phyloP scores from a whole-genome alignment of 1,284 basidiomycete genomes.

The Tremellales sp. region DNA sequence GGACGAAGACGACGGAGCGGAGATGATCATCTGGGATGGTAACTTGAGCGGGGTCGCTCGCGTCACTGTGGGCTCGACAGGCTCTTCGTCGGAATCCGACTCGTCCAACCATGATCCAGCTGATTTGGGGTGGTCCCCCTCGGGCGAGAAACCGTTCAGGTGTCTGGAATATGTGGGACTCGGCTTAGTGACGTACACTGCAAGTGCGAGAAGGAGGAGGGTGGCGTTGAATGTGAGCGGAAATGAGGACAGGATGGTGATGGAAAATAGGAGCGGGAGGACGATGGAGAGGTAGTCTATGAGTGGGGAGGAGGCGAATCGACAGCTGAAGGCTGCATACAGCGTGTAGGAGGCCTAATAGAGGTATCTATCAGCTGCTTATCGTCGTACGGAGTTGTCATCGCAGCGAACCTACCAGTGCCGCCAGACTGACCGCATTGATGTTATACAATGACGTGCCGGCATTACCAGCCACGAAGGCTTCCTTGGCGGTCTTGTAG shows the following conservation, averaged over 20 bases:
- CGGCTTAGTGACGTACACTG: not conserved
- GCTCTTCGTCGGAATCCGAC: conserved; percentile 41
- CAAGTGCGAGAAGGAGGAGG: conserved; percentile 44
- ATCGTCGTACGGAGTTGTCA: conserved; percentile 6
- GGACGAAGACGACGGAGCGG: conserved; percentile 8
- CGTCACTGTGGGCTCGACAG: conserved; percentile 20
- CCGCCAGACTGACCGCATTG: conserved; percentile 67
- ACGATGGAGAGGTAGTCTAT: conserved; percentile 65
- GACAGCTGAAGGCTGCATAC: conserved; percentile 56
- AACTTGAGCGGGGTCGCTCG: not conserved
- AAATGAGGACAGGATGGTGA: conserved; percentile 67
- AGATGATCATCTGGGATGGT: conserved; percentile 14
- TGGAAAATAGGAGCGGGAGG: conserved; percentile 69
- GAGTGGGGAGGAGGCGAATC: conserved; percentile 35
- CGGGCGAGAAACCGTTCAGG: not conserved
- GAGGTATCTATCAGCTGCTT: not conserved
- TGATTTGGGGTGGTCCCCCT: conserved; percentile 12
- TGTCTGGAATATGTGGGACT: not conserved
- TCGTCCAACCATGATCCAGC: conserved; percentile 43
- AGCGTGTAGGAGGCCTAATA: conserved; percentile 65
- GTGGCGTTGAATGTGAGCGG: conserved; percentile 57
- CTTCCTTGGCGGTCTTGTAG: conserved; percentile 83
- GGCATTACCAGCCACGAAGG: conserved; percentile 73
- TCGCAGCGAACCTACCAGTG: conserved; percentile 59
- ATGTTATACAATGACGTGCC: conserved; percentile 73